These are phyloP conservation scores for Paramyrothecium sp. DNA, from an alignment of 2,329 filamentous ascomycete genomes.

Conservation along the genomic window DNA sequence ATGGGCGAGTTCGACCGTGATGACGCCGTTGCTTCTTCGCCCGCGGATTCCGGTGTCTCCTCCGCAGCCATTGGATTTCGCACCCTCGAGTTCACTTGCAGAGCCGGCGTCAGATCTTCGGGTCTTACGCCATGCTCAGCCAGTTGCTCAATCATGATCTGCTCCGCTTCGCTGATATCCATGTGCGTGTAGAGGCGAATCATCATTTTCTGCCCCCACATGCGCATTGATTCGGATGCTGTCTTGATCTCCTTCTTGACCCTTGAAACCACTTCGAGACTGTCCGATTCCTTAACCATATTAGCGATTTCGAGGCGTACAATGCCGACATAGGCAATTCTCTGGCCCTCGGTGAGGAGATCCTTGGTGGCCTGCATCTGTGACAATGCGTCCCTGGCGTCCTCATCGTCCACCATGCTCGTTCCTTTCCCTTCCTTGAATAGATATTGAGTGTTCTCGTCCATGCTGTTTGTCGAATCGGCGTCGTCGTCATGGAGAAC, in stretches of 20 bases:
- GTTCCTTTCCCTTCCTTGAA: constrained; percentile 73
- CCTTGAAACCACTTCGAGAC: constrained; percentile 59
- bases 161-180: constrained; percentile 89
- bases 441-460: constrained; percentile 94
- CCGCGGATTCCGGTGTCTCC: constrained; percentile 5
- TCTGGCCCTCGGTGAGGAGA: constrained; percentile 89
- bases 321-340: constrained; percentile 92
- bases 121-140: constrained; percentile 88
- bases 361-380: constrained; percentile 97
- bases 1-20: constrained; percentile 9
- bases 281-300: constrained; percentile 70
- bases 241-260: constrained; percentile 71
- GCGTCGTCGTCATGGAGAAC: constrained; percentile 95
- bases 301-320: constrained; percentile 76
- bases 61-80: constrained; percentile 81
- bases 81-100: constrained; percentile 91
- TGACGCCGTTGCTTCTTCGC: constrained; percentile 13
- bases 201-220: constrained; percentile 99
- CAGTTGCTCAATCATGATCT: constrained; percentile 98
- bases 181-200: constrained; percentile 90
- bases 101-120: constrained; percentile 74
- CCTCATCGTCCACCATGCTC: constrained; percentile 68
- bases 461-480: constrained; percentile 90
- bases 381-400: constrained; percentile 78
- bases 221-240: constrained; percentile 76